A percentile compares a stretch with the other conserved stretches of the same genome.
Conservation (phyloP, 1,284 basidiomycete species). For the Ustilago lituana region DNA sequence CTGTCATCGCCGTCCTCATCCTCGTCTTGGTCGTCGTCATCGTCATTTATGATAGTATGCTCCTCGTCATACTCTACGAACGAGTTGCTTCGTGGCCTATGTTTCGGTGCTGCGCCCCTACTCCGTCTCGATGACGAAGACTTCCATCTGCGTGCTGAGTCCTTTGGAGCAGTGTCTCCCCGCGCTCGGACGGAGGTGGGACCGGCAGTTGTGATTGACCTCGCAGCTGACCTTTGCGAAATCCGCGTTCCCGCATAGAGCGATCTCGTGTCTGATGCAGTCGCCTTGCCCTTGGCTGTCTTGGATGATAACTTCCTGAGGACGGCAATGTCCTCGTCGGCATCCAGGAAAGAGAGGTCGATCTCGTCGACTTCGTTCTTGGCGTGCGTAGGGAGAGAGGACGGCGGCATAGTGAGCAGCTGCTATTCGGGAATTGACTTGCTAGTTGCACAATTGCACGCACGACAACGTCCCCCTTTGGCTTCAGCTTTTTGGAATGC, state of each 20-base stretch:
- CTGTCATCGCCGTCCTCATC: constrained; percentile 9
- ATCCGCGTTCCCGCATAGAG: background rate
- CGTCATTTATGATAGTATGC: background rate
- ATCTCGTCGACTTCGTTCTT: constrained; percentile 20
- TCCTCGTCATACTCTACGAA: constrained; percentile 12
- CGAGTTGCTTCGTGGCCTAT: background rate
- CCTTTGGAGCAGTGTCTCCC: background rate
- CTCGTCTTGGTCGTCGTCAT: constrained; percentile 11
- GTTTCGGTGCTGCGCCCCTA: background rate
- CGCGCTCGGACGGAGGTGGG: constrained; percentile 1
- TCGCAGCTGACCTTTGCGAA: constrained; percentile 4
- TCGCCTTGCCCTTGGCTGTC: constrained; percentile 3
- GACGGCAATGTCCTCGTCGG: constrained; percentile 27
- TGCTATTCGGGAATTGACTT: too few relatives aligned
- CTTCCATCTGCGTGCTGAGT: background rate
- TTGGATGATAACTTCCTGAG: constrained; percentile 5
- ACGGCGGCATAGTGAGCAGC: constrained; percentile 9
- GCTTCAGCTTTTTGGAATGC: too few relatives aligned
- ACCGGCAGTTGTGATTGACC: background rate
- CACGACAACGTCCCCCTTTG: too few relatives aligned
- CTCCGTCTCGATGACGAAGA: background rate
- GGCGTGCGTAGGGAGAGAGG: constrained; percentile 2
- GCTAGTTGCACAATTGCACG: too few relatives aligned
- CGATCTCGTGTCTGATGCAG: background rate
- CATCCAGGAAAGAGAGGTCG: constrained; percentile 29